Evolutionary conservation across 1,284 basidiomycete species (phyloP), one percentile per base, ranked within the genome.

Genomic region (Kalmanozyma brasiliensis): DNA sequence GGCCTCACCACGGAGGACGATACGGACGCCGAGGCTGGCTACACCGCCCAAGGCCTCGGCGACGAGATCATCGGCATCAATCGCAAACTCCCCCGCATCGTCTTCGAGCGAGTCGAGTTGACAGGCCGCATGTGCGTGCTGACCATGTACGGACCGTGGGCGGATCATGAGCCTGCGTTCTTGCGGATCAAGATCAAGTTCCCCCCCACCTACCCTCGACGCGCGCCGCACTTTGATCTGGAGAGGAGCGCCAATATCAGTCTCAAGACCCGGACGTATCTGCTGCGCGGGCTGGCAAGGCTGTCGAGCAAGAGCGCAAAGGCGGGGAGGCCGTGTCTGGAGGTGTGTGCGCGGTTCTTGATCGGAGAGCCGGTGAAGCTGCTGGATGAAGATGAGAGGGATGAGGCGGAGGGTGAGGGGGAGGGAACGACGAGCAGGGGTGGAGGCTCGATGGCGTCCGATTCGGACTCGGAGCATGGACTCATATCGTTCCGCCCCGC

Each of bases 71-170:
- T 74, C 47, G 56, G 61, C 26, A 69, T 81, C 37, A 75, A 69
- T 22, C 68, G 70, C 34, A 65, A 66, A 30, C 62, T 74, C 22
- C 73, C 69, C 0, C 52, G 65, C 19, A 66, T 74, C 29, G 51
- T 70, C 0, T 74, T 79, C 40, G 79, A 80, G 46, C 65, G 69
- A 22, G 70, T 78, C 33, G 79, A 80, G 36, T 56, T 80, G 2
- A 74, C 72, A 3, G 52, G 67, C 19, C 74, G 74, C 17, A 60
- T 61, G 30, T 76, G 73, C 42, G 76, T 74, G 8, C 47, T 78
- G 8, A 66, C 65, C 8, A 64, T 79, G 42, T 78, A 79, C 43
- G 80, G 80, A 0, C 80, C 79, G 0, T 81, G 80, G 79, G 76
- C 71, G 4, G 63, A 76, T 24, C 56, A 66, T 43, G 58, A 62